Conservation (phyloP, 2,329 filamentous ascomycete species). For the Verticillium tricorpus region DNA sequence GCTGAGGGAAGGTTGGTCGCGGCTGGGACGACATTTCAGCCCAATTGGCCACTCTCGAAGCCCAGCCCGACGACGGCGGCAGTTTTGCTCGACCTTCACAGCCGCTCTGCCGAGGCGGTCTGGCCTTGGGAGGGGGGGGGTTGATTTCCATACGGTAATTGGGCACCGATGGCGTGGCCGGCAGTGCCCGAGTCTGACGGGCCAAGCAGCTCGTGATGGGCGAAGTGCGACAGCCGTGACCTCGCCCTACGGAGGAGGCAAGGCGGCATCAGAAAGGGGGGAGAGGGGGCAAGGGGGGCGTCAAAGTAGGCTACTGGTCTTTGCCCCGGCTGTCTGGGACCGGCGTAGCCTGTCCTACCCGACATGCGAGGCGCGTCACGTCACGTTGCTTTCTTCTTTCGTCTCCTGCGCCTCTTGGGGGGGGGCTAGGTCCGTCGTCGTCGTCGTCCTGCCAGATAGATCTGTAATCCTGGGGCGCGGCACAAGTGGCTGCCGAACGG, state of each 20-base stretch:
- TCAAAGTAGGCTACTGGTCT: neutral
- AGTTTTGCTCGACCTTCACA: neutral
- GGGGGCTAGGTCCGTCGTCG: too few relatives aligned
- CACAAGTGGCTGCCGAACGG: neutral
- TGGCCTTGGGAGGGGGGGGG: too few relatives aligned
- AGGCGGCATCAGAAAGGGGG: neutral
- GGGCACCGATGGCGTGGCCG: neutral
- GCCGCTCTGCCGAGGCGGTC: neutral
- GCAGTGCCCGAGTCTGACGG: neutral
- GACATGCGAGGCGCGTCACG: neutral
- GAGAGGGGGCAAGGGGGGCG: neutral
- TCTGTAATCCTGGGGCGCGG: too few relatives aligned
- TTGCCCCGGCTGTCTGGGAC: neutral
- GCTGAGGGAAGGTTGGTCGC: neutral
- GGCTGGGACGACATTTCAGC: neutral
- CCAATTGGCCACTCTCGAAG: conserved; percentile 3
- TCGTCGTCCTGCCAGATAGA: too few relatives aligned
- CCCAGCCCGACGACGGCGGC: neutral
- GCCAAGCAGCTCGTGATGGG: neutral
- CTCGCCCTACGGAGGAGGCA: neutral
- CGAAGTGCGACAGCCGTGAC: neutral
- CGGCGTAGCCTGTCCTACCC: neutral
- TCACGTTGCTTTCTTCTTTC: neutral
- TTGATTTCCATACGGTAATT: neutral
- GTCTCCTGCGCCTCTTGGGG: neutral